A percentile compares a stretch with the other conserved stretches of the same genome.
Conservation (phyloP, 1,284 basidiomycete species). For the Naganishia sp. region DNA sequence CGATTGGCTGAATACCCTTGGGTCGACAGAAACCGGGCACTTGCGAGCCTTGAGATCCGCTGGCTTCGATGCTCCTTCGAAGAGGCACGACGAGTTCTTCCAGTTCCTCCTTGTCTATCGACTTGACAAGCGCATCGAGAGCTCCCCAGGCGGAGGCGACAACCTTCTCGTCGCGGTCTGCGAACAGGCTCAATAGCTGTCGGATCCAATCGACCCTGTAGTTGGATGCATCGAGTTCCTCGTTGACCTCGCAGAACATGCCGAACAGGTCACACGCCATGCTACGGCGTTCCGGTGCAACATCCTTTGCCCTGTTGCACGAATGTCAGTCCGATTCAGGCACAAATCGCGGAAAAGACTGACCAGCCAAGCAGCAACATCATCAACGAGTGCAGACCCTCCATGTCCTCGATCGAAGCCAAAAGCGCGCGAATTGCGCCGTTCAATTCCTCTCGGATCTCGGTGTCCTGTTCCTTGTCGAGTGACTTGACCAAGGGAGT, state of each 20-base stretch:
- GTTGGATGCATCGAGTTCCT: slow-evolving; percentile 69
- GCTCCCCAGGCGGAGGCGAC: slow-evolving; percentile 81
- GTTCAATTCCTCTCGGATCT: slow-evolving; percentile 69
- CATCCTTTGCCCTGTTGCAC: slow-evolving; percentile 70
- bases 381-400: slow-evolving; percentile 86
- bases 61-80: slow-evolving; percentile 81
- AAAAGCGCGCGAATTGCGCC: slow-evolving; percentile 74
- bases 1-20: slow-evolving; percentile 84
- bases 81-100: slow-evolving; percentile 86
- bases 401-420: slow-evolving; percentile 73
- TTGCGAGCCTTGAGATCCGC: slow-evolving; percentile 72
- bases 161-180: slow-evolving; percentile 73
- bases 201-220: slow-evolving; percentile 95
- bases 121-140: slow-evolving; percentile 86
- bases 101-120: slow-evolving; percentile 86
- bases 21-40: slow-evolving; percentile 87
- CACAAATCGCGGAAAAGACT: slow-evolving; percentile 40
- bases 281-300: slow-evolving; percentile 68
- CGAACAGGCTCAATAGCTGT: slow-evolving; percentile 82
- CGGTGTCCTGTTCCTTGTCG: slow-evolving; percentile 65
- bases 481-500: slow-evolving; percentile 70
- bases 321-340: background rate
- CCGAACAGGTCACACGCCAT: slow-evolving; percentile 76
- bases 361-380: slow-evolving; percentile 85
- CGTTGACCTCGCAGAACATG: slow-evolving; percentile 76